Percentiles rank a stretch among this genome's conserved stretches.
These are phyloP conservation scores for Trypanosoma avium DNA, from an alignment of 208 protist genomes.

Conservation along the genomic window DNA sequence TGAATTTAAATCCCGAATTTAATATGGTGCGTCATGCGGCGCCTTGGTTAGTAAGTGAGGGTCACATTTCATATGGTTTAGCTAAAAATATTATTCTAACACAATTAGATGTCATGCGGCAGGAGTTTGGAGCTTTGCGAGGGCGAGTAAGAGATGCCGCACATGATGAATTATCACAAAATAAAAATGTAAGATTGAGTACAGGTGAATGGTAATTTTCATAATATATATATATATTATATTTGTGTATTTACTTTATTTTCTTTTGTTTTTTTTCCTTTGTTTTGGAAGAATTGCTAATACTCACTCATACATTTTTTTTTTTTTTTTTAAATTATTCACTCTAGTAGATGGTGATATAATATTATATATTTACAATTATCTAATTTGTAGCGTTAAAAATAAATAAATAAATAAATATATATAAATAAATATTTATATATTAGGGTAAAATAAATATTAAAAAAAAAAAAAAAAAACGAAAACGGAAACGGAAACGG, in stretches of 20 bases:
- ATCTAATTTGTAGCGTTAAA: neutral
- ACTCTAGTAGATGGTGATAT: too few species aligned
- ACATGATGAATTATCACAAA: slow-evolving; percentile 38
- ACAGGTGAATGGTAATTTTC: neutral
- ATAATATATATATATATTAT: slow-evolving; percentile 10
- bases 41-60: slow-evolving; percentile 87
- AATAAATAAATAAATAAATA: slow-evolving; percentile 9
- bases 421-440: neutral
- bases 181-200: slow-evolving; percentile 47
- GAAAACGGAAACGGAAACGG: neutral
- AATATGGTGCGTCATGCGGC: slow-evolving; percentile 90
- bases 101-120: slow-evolving; percentile 55
- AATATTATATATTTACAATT: neutral
- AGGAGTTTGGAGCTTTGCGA: slow-evolving; percentile 50
- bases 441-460: neutral
- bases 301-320: too few species aligned
- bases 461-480: neutral
- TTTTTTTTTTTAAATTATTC: too few species aligned
- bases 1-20: slow-evolving; percentile 90
- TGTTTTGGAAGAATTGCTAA: too few species aligned
- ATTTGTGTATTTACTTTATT: neutral
- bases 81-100: slow-evolving; percentile 82
- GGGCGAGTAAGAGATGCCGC: slow-evolving; percentile 63
- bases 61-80: slow-evolving; percentile 78
- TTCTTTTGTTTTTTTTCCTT: neutral